Evolutionary conservation across 2,329 filamentous ascomycete species (phyloP).

Genomic region (Aureobasidium sp.): DNA sequence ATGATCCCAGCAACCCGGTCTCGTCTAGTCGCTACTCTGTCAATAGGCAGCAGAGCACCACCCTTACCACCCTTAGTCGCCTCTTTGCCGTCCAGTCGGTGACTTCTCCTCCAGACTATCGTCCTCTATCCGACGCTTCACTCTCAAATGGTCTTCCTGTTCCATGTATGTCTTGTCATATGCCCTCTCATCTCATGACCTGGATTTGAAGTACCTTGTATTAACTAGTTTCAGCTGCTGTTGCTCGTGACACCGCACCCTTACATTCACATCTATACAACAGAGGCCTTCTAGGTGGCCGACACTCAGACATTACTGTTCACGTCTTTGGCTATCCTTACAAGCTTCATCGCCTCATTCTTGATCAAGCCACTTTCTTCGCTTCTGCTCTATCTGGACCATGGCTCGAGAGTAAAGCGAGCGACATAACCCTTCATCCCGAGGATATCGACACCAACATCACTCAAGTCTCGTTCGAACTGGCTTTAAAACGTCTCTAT

Average conservation of each 20-base stretch:
- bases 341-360: conserved; percentile 47
- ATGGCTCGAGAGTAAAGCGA: conserved; percentile 49
- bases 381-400: conserved; percentile 47
- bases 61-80: conserved; percentile 38
- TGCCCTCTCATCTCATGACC: background rate
- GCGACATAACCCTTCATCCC: conserved; percentile 46
- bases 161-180: conserved; percentile 19
- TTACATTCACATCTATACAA: conserved; percentile 48
- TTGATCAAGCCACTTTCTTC: conserved; percentile 52
- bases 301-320: conserved; percentile 49
- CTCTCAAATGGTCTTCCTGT: conserved; percentile 18
- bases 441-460: conserved; percentile 50
- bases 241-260: conserved; percentile 22
- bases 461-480: conserved; percentile 46
- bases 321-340: conserved; percentile 48
- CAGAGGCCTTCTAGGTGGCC: conserved; percentile 45
- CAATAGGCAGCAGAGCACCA: conserved; percentile 33
- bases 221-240: conserved; percentile 2
- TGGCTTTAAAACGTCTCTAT: conserved; percentile 49
- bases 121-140: conserved; percentile 19
- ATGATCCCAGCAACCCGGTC: conserved; percentile 39
- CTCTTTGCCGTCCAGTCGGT: conserved; percentile 38
- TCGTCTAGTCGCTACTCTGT: conserved; percentile 1
- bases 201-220: background rate
- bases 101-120: conserved; percentile 32